Percentiles rank a stretch among this genome's conserved stretches.
Evolutionary conservation across 805 yeast species (phyloP).

Genomic region (Naumovozyma baii): DNA sequence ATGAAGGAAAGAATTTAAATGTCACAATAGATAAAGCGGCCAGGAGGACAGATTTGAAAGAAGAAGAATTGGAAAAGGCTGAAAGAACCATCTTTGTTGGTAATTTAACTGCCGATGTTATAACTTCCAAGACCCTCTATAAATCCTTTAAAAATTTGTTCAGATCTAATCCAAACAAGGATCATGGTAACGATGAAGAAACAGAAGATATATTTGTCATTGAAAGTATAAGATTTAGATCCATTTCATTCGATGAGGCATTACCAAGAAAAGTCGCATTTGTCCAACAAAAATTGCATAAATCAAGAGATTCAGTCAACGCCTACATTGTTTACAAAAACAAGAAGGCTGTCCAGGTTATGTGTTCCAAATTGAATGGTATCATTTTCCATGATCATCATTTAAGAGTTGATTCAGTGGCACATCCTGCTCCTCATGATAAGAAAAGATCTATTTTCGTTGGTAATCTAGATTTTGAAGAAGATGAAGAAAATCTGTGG

Average conservation of each 20-base stretch:
- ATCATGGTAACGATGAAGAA: slow-evolving; percentile 5
- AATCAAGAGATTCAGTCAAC: slow-evolving; percentile 70
- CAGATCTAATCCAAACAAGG: slow-evolving; percentile 11
- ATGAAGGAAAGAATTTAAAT: slow-evolving; percentile 13
- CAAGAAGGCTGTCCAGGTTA: slow-evolving; percentile 33
- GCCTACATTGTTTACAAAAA: slow-evolving; percentile 75
- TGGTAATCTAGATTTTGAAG: slow-evolving; percentile 91
- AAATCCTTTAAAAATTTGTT: slow-evolving; percentile 62
- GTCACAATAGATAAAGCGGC: slow-evolving; percentile 29
- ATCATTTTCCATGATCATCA: slow-evolving; percentile 61
- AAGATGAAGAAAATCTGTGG: slow-evolving; percentile 84
- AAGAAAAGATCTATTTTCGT: slow-evolving; percentile 78
- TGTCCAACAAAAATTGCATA: slow-evolving; percentile 67
- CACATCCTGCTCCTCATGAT: slow-evolving; percentile 82
- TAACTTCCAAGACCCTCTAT: slow-evolving; percentile 51
- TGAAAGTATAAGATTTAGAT: slow-evolving; percentile 79
- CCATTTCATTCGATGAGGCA: slow-evolving; percentile 79
- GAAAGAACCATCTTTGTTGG: slow-evolving; percentile 83
- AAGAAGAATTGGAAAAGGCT: slow-evolving; percentile 70
- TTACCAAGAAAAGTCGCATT: slow-evolving; percentile 90
- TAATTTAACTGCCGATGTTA: slow-evolving; percentile 58
- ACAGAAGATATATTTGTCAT: slow-evolving; percentile 32
- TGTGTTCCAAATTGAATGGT: slow-evolving; percentile 49
- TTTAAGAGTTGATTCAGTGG: slow-evolving; percentile 83
- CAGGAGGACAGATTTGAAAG: slow-evolving; percentile 49